A percentile compares a stretch with the other conserved stretches of the same genome.
phyloP scores from a whole-genome alignment of 768 basidiomycete species.

The Pleurotus tuber-regium region DNA sequence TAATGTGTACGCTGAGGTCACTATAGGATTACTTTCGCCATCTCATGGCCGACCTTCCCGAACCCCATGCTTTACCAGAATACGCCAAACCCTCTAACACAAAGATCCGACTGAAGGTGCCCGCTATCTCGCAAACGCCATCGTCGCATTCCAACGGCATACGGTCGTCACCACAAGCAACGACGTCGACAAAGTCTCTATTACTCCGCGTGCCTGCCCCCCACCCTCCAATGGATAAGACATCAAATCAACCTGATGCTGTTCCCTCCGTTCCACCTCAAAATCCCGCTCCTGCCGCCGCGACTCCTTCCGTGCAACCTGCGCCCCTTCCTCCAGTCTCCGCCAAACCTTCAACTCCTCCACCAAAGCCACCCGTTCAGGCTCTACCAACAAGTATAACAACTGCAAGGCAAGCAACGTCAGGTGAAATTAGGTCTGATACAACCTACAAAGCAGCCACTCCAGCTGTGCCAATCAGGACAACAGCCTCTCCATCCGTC shows the following conservation, averaged over 20 bases:
- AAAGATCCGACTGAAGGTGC: constrained; percentile 75
- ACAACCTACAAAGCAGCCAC: not conserved
- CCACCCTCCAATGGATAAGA: constrained; percentile 13
- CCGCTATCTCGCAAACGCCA: constrained; percentile 35
- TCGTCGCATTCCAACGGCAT: constrained; percentile 18
- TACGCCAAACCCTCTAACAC: constrained; percentile 53
- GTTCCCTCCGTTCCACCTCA: constrained; percentile 18
- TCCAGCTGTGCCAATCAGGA: not conserved
- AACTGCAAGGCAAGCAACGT: not conserved
- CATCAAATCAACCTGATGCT: constrained; percentile 29
- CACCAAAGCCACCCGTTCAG: constrained; percentile 30
- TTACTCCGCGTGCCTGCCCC: constrained; percentile 36
- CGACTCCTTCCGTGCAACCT: constrained; percentile 21
- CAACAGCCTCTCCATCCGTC: not conserved
- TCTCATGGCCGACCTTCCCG: constrained; percentile 75
- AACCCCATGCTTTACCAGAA: constrained; percentile 60
- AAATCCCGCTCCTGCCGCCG: constrained; percentile 11
- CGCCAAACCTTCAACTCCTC: constrained; percentile 38
- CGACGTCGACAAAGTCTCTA: constrained; percentile 20
- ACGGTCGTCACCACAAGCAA: constrained; percentile 16
- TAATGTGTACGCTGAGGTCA: constrained; percentile 8
- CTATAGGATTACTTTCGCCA: constrained; percentile 68
- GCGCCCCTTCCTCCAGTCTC: constrained; percentile 19
- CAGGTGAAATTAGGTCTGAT: not conserved
- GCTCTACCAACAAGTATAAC: not conserved